Evolutionary conservation across 1,284 basidiomycete species (phyloP).

Genomic region (Stereum hirsutum): DNA sequence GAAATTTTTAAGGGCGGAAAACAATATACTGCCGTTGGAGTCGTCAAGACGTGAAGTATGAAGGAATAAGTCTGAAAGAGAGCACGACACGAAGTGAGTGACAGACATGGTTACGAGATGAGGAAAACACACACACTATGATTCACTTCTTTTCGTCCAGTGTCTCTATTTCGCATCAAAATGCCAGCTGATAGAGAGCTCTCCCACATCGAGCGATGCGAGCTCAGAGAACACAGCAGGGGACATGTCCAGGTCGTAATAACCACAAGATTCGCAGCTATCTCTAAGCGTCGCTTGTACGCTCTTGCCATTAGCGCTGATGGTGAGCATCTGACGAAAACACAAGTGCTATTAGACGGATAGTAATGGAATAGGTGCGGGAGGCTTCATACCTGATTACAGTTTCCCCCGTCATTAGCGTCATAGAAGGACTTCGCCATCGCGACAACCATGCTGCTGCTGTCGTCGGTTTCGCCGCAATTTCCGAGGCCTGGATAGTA

Average conservation of each 20-base stretch:
- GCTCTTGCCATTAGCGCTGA: slow-evolving; percentile 22
- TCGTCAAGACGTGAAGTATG: too few relatives aligned
- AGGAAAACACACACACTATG: too few relatives aligned
- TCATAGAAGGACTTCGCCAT: slow-evolving; percentile 25
- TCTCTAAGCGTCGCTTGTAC: slow-evolving; percentile 23
- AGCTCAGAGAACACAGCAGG: slow-evolving; percentile 35
- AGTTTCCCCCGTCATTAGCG: slow-evolving; percentile 21
- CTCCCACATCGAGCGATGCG: slow-evolving; percentile 23
- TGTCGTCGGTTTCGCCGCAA: slow-evolving; percentile 26
- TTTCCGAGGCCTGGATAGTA: slow-evolving; percentile 32
- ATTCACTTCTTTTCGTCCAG: too few relatives aligned
- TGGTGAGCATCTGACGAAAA: slow-evolving; percentile 18
- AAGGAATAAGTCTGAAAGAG: too few relatives aligned
- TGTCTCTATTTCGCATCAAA: slow-evolving; percentile 32
- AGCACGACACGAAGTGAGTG: too few relatives aligned
- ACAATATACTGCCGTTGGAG: too few relatives aligned
- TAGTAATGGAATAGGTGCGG: background rate
- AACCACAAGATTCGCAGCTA: slow-evolving; percentile 25
- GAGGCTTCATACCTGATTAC: slow-evolving; percentile 23
- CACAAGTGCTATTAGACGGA: background rate
- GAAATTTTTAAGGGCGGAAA: too few relatives aligned
- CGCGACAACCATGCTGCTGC: slow-evolving; percentile 29
- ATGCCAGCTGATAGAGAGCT: slow-evolving; percentile 40
- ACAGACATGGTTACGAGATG: too few relatives aligned
- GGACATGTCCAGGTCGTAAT: slow-evolving; percentile 41